Percentiles rank a stretch among this genome's conserved stretches.
Evolutionary conservation across 768 basidiomycete genomes (phyloP).

Genomic region (Cystofilobasidium macerans): DNA sequence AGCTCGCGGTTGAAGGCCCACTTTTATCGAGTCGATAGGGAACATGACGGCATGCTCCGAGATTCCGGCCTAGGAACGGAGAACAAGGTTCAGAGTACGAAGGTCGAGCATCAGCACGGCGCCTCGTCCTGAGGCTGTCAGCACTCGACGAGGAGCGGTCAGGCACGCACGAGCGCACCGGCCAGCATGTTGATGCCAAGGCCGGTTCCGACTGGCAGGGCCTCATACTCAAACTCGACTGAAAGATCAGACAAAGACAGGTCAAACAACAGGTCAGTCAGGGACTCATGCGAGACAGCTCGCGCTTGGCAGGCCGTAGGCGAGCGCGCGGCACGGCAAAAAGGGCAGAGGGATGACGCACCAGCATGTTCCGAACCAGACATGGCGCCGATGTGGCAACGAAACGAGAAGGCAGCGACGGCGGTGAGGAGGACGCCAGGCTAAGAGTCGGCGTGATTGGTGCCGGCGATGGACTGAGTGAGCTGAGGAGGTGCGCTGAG

Average conservation of each 20-base stretch:
- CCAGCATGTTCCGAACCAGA: constrained; percentile 6
- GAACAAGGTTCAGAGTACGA: constrained; percentile 1
- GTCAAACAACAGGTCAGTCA: too few species aligned
- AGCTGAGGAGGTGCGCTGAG: too few species aligned
- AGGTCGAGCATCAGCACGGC: not conserved
- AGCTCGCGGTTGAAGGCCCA: constrained; percentile 38
- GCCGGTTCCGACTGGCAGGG: constrained; percentile 62
- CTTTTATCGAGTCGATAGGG: constrained; percentile 97
- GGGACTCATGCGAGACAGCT: not conserved
- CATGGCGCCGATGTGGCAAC: not conserved
- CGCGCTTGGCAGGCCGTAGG: not conserved
- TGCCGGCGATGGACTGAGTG: too few species aligned
- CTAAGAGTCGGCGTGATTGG: too few species aligned
- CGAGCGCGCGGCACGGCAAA: not conserved
- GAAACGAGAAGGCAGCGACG: not conserved
- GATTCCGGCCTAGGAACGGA: constrained; percentile 74
- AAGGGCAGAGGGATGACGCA: not conserved
- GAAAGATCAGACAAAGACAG: not conserved
- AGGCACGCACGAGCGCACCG: constrained; percentile 69
- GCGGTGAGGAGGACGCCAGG: not conserved
- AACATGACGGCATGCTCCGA: constrained; percentile 99
- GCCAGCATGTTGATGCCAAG: constrained; percentile 92
- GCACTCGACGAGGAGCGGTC: not conserved
- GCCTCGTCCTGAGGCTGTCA: not conserved
- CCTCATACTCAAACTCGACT: constrained; percentile 54